Percentiles rank a stretch among this genome's conserved stretches.
These are phyloP conservation scores for Diaporthe destruens DNA, from an alignment of 2,329 filamentous ascomycete species.

Conservation along the genomic window DNA sequence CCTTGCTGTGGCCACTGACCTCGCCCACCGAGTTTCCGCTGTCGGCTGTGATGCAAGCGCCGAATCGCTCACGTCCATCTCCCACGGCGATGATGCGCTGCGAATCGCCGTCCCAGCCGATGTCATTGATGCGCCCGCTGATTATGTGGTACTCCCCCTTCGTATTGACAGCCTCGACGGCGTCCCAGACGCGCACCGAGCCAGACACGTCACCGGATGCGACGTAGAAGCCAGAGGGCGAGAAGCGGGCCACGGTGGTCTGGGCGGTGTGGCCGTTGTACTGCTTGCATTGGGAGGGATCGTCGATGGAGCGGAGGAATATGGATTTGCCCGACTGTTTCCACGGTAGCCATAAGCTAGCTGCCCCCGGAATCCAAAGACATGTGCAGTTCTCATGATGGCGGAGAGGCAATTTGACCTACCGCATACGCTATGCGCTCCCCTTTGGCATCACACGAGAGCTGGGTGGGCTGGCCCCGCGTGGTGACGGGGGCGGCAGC, in stretches of 20 bases:
- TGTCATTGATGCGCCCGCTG: conserved; percentile 92
- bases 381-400: not conserved
- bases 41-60: conserved; percentile 94
- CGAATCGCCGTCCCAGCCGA: conserved; percentile 97
- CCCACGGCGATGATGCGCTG: conserved; percentile 97
- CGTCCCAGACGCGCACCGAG: conserved; percentile 91
- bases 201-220: conserved; percentile 91
- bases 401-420: conserved; percentile 51
- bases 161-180: conserved; percentile 84
- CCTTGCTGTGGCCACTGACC: conserved; percentile 89
- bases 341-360: not conserved
- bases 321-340: conserved; percentile 92
- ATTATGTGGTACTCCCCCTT: conserved; percentile 97
- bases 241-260: conserved; percentile 93
- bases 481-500: conserved; percentile 87
- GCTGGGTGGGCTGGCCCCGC: conserved; percentile 88
- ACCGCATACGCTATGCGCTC: conserved; percentile 94
- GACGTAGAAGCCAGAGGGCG: conserved; percentile 94
- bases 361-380: not conserved
- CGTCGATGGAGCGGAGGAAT: conserved; percentile 94
- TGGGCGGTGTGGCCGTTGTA: conserved; percentile 91
- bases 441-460: conserved; percentile 89
- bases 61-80: conserved; percentile 92
- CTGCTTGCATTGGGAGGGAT: conserved; percentile 85
- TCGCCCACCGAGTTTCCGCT: conserved; percentile 97